phyloP scores from a whole-genome alignment of 345 rosid species.

The Toxicodendron radicans region DNA sequence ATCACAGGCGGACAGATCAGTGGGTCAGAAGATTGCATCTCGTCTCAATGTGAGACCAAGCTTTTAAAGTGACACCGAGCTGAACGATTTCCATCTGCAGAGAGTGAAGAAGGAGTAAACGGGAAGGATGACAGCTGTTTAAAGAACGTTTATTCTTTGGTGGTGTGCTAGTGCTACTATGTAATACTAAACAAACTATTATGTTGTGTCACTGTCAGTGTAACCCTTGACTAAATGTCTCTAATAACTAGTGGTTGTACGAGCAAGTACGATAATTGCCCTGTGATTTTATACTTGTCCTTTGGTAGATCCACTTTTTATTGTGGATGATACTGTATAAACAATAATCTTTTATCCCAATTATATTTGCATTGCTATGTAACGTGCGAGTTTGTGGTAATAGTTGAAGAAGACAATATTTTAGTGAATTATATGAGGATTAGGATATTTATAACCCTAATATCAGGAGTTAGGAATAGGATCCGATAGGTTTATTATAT shows the following conservation, averaged over 20 bases:
- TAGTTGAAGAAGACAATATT: too few species aligned
- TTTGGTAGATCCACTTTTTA: too few species aligned
- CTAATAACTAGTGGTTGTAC: not conserved
- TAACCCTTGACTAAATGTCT: not conserved
- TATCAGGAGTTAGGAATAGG: too few species aligned
- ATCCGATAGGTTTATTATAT: too few species aligned
- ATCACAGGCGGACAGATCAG: conserved; percentile 58
- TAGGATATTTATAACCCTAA: too few species aligned
- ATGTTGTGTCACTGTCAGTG: too few species aligned
- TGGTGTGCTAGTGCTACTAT: not conserved
- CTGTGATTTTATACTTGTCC: too few species aligned
- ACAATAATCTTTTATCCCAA: too few species aligned
- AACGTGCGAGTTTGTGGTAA: too few species aligned
- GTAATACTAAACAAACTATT: not conserved
- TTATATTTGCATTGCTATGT: too few species aligned
- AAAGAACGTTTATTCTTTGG: not conserved
- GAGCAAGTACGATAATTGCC: not conserved
- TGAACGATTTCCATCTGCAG: conserved; percentile 5
- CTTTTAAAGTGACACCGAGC: conserved; percentile 40
- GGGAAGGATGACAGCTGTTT: conserved; percentile 5
- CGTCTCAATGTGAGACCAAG: conserved; percentile 72
- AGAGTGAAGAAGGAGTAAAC: conserved; percentile 2
- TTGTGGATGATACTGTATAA: too few species aligned
- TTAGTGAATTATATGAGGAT: too few species aligned
- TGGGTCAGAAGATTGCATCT: conserved; percentile 81